phyloP scores from a whole-genome alignment of 2,329 filamentous ascomycete species.

The Monilinia aucupariae region DNA sequence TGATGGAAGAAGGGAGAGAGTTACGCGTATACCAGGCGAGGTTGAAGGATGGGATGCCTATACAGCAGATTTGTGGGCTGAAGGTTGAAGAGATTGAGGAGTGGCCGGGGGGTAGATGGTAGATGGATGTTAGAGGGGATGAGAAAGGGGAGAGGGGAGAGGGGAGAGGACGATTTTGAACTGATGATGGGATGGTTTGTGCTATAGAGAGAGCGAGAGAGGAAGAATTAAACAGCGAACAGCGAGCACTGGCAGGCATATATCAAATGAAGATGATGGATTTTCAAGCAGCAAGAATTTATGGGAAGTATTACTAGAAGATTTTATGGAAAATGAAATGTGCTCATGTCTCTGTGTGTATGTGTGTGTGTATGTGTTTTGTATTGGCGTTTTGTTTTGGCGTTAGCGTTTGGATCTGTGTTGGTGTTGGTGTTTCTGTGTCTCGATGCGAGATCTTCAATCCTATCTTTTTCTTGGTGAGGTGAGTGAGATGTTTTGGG shows the following conservation, averaged over 20 bases:
- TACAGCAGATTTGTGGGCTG: neutral
- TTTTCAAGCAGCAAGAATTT: neutral
- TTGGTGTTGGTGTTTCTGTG: no score
- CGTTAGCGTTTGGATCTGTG: no score
- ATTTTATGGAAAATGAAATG: neutral
- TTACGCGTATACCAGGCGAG: neutral
- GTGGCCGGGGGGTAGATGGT: no score
- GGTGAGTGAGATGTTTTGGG: neutral
- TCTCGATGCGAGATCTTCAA: no score
- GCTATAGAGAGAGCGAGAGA: no score
- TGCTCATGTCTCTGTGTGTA: neutral
- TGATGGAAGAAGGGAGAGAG: neutral
- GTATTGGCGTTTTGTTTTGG: no score
- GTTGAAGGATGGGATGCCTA: neutral
- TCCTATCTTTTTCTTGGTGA: no score
- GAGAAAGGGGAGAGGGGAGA: neutral
- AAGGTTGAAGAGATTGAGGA: no score
- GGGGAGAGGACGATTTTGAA: neutral
- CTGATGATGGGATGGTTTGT: neutral
- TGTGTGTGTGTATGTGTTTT: neutral
- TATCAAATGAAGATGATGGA: conserved; percentile 7
- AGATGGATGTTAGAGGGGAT: neutral
- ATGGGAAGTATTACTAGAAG: neutral
- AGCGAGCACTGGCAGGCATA: conserved; percentile 2
- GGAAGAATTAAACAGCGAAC: neutral